Base-by-base conservation (phyloP, 2,329 filamentous ascomycete genomes). In the Knoxdaviesia capensis region DNA sequence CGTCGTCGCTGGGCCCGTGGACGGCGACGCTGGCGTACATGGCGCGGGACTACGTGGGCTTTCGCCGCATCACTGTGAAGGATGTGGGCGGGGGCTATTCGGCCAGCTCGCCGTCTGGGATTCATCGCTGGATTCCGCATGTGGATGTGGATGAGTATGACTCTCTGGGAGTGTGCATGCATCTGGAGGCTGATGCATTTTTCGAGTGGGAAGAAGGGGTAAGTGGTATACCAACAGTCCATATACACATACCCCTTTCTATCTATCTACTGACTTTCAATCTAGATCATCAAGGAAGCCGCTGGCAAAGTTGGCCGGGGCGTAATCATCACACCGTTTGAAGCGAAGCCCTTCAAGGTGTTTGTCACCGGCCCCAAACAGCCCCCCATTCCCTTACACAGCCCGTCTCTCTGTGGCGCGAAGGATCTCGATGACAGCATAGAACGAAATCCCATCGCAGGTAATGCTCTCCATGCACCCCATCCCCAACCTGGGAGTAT, bases 201-300 rank as follows among this genome's bases (percentile, higher is more conserved):
- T 55, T 74, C 9, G 63, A 65, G 41, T 75, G 69, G 60, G 71
- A 75, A 48, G 61, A 71, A 39, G 57, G 54, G 36, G 67, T 69
- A 55, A 37, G 61, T 42, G 28, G 32, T 10, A n/a, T 10, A 20
- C 20, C 20, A 20, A 20, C 20, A 20, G 20, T 3, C 20, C 20
- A 20, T 3, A 20, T 20, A 20, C 3, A 20, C 20, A 20, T 20
- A 20, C 3, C 20, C 2, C 20, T 20, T 20, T 2, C 20, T 33
- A 4, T 8, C 8, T 11, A 29, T 8, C 5, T 29, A 11, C 44
- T 55, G 28, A 53, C 42, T 6, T 20, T 29, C n/a, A 7, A 29
- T 6, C 2, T 40, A 70, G 65, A 49, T 71, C 10, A 68, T 63
- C 60, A 52, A 55, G 0, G 54, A 61, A 5, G 56, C 53, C 4